Evolutionary conservation across 805 yeast genomes (phyloP).

Genomic region (Pichia sporocuriosa): DNA sequence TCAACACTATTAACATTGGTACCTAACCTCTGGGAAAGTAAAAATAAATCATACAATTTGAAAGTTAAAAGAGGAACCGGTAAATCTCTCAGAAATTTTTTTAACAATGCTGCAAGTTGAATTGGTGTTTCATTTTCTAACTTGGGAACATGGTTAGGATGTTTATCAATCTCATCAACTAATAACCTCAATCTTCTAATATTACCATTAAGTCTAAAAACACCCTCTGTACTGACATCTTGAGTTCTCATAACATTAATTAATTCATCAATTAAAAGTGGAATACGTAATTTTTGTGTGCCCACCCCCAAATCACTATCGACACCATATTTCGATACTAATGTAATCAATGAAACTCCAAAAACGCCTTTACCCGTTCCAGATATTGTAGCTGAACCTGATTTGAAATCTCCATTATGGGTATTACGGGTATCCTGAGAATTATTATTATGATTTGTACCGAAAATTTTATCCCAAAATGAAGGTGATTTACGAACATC

Average conservation of each 20-base stretch:
- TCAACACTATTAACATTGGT: slow-evolving; percentile 25
- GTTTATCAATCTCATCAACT: slow-evolving; percentile 61
- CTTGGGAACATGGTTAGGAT: slow-evolving; percentile 57
- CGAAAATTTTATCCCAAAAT: slow-evolving; percentile 48
- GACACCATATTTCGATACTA: slow-evolving; percentile 66
- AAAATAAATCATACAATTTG: slow-evolving; percentile 71
- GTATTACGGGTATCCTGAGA: slow-evolving; percentile 2
- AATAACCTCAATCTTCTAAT: slow-evolving; percentile 72
- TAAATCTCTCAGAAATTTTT: slow-evolving; percentile 84
- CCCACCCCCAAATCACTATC: slow-evolving; percentile 84
- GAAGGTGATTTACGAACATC: slow-evolving; percentile 37
- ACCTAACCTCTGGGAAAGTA: slow-evolving; percentile 49
- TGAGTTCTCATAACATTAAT: slow-evolving; percentile 77
- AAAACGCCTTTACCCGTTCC: slow-evolving; percentile 47
- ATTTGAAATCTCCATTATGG: slow-evolving; percentile 13
- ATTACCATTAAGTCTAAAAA: slow-evolving; percentile 94
- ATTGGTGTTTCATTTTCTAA: slow-evolving; percentile 72
- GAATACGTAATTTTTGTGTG: slow-evolving; percentile 71
- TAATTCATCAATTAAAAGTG: slow-evolving; percentile 80
- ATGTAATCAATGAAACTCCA: slow-evolving; percentile 65
- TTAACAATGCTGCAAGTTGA: slow-evolving; percentile 87
- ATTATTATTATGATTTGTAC: slow-evolving; percentile 10
- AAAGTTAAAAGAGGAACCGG: slow-evolving; percentile 87
- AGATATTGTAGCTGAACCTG: slow-evolving; percentile 15
- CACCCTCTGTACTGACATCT: slow-evolving; percentile 94